A percentile compares a stretch with the other conserved stretches of the same genome.
phyloP scores from a whole-genome alignment of 768 basidiomycete species.

The Boletus speciosus region DNA sequence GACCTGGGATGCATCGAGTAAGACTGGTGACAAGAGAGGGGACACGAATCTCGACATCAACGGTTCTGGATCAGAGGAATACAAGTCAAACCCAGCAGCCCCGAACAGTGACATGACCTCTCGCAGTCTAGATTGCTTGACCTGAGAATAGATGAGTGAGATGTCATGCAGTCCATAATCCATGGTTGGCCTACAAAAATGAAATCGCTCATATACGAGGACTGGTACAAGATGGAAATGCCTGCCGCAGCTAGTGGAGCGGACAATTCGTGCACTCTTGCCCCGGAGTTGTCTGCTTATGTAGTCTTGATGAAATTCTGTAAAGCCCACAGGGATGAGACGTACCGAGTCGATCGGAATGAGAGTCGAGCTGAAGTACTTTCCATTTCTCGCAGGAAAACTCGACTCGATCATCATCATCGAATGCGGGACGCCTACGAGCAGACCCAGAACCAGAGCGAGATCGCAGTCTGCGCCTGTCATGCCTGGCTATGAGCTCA shows the following conservation, averaged over 20 bases:
- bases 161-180: background rate
- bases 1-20: conserved; percentile 29
- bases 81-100: conserved; percentile 63
- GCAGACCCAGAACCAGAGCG: conserved; percentile 37
- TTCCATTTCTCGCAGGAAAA: conserved; percentile 74
- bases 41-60: conserved; percentile 30
- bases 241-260: conserved; percentile 72
- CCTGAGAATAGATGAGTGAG: conserved; percentile 36
- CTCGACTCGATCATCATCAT: conserved; percentile 51
- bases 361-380: conserved; percentile 79
- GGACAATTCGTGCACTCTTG: conserved; percentile 72
- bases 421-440: conserved; percentile 19
- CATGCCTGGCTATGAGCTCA: conserved; percentile 55
- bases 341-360: conserved; percentile 65
- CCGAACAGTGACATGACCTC: conserved; percentile 60
- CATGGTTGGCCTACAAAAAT: conserved; percentile 57
- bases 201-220: conserved; percentile 80
- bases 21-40: conserved; percentile 32
- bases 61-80: conserved; percentile 43
- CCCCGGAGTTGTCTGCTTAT: conserved; percentile 58
- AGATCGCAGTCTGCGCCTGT: conserved; percentile 45
- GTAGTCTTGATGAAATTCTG: conserved; percentile 5
- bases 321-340: conserved; percentile 9
- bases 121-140: conserved; percentile 61
- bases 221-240: conserved; percentile 80